phyloP scores from a whole-genome alignment of 2,329 filamentous ascomycete genomes.

The Pseudocercospora crystallina region DNA sequence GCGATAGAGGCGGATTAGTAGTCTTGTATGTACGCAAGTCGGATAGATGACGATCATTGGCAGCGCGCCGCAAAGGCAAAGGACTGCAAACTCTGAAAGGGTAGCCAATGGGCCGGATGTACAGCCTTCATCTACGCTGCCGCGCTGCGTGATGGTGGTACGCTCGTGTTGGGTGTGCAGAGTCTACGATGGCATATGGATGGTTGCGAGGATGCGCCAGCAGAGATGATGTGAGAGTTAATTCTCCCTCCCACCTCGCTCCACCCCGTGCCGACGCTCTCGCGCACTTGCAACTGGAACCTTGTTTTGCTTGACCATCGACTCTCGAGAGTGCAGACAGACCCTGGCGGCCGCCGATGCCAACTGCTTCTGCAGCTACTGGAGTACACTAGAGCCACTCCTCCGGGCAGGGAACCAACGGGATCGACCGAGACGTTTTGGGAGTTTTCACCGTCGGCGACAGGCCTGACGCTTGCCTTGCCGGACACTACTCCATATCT shows the following conservation, averaged over 20 bases:
- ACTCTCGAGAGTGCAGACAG: too few species aligned
- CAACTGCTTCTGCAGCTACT: too few species aligned
- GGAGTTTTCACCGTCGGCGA: slow-evolving; percentile 8
- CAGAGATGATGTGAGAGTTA: too few species aligned
- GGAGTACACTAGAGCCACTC: not conserved
- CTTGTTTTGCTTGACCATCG: too few species aligned
- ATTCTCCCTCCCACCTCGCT: too few species aligned
- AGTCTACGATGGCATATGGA: not conserved
- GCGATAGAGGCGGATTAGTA: not conserved
- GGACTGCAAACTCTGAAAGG: not conserved
- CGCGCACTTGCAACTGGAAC: too few species aligned
- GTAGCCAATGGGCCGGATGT: slow-evolving; percentile 7
- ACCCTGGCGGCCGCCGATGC: too few species aligned
- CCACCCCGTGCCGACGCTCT: too few species aligned
- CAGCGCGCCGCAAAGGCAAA: not conserved
- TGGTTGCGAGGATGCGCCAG: not conserved
- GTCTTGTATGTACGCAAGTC: slow-evolving; percentile 8
- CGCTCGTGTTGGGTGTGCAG: not conserved
- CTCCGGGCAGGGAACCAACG: slow-evolving; percentile 7
- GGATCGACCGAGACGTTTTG: slow-evolving; percentile 8
- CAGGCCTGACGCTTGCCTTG: not conserved
- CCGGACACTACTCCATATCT: not conserved
- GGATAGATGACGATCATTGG: slow-evolving; percentile 12
- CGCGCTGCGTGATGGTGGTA: not conserved
- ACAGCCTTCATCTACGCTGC: not conserved